These are phyloP conservation scores for Globomyces pollinis-pini DNA, from an alignment of 192 early-diverging fungal genomes.

Conservation along the genomic window DNA sequence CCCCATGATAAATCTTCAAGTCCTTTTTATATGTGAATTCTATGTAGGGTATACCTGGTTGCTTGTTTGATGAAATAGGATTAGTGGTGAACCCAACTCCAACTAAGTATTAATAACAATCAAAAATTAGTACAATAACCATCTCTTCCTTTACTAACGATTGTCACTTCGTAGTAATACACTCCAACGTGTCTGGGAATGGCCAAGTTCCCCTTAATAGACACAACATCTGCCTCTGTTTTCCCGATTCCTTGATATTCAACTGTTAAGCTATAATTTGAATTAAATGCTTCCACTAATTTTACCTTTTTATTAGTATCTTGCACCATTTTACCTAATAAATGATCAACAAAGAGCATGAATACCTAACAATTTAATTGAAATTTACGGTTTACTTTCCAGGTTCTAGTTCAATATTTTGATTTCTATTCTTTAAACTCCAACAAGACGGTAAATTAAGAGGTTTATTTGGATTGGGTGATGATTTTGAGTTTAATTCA, in stretches of 20 bases:
- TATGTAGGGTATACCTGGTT: constrained; percentile 88
- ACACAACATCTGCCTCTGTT: constrained; percentile 70
- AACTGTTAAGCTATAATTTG: neutral
- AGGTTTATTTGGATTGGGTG: neutral
- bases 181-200: constrained; percentile 81
- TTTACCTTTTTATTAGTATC: no score
- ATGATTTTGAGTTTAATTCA: no score
- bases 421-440: constrained; percentile 53
- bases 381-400: no score
- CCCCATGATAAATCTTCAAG: constrained; percentile 89
- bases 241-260: constrained; percentile 31
- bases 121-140: constrained; percentile 90
- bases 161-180: constrained; percentile 84
- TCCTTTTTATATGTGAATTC: constrained; percentile 46
- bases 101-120: no score
- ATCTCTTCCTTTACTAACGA: constrained; percentile 79
- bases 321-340: no score
- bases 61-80: constrained; percentile 45
- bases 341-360: constrained; percentile 10
- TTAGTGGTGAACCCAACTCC: constrained; percentile 75
- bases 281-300: no score
- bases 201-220: constrained; percentile 68
- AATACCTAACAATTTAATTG: neutral
- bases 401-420: constrained; percentile 34
- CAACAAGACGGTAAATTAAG: constrained; percentile 44